A percentile compares a stretch with the other conserved stretches of the same genome.
These are phyloP conservation scores for Hydnum rufescens DNA, from an alignment of 768 basidiomycete genomes.

Conservation along the genomic window DNA sequence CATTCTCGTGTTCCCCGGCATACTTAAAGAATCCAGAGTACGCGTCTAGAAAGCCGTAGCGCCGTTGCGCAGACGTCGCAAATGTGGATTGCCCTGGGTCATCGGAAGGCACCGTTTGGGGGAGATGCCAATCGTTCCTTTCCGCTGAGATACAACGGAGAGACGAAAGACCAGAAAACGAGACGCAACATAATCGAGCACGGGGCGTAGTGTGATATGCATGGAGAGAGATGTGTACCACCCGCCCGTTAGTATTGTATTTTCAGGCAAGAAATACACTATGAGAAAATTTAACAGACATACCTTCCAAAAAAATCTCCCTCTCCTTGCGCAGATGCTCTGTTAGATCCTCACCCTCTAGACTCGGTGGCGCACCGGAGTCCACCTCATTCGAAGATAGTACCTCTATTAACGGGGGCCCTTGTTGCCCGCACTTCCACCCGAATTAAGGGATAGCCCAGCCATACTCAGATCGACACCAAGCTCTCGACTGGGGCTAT, in stretches of 20 bases:
- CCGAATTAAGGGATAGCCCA: too few relatives aligned
- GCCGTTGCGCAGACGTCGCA: slow-evolving; percentile 27
- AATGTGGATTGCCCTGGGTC: slow-evolving; percentile 17
- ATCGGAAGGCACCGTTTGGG: slow-evolving; percentile 25
- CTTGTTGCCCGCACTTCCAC: too few relatives aligned
- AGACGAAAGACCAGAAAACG: not conserved
- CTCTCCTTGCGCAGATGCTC: slow-evolving; percentile 30
- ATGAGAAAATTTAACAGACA: not conserved
- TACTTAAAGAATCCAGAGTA: slow-evolving; percentile 60
- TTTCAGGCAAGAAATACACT: too few relatives aligned
- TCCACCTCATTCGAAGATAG: too few relatives aligned
- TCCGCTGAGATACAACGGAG: slow-evolving; percentile 28
- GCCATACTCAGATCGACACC: not conserved
- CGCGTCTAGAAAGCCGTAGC: slow-evolving; percentile 60
- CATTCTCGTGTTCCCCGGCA: slow-evolving; percentile 55
- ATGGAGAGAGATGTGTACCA: too few relatives aligned
- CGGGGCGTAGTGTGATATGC: too few relatives aligned
- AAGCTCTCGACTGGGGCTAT: slow-evolving; percentile 10
- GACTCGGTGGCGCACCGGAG: too few relatives aligned
- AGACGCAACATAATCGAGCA: not conserved
- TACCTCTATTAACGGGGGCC: too few relatives aligned
- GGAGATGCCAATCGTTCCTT: slow-evolving; percentile 59
- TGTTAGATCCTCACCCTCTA: too few relatives aligned
- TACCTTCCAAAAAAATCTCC: slow-evolving; percentile 28
- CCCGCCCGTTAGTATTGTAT: too few relatives aligned